Evolutionary conservation across 108 stramenopile species (phyloP), one percentile per base, ranked within the genome.

Genomic region (Stephanodiscus triporus): DNA sequence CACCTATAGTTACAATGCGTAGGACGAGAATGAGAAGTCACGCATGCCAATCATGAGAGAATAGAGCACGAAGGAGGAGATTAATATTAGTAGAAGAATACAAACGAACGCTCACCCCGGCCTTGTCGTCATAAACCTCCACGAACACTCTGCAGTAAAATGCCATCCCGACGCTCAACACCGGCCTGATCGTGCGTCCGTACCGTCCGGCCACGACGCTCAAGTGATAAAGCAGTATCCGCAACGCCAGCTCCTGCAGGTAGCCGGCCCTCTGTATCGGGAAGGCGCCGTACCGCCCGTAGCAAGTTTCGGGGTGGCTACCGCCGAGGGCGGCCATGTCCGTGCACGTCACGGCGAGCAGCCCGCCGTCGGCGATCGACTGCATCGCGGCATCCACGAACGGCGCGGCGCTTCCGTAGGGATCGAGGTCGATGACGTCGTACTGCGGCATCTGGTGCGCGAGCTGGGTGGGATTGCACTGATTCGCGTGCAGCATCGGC

Each of bases 121-220:
- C 77, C 63, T 97, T 95, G 75, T 92, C 91, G 58, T 96, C 84
- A 69, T 85, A 84, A 23, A 99, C 93, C 72, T 97, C 95, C 4
- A 99, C 96, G 88, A 99, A 99, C 47, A 98, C 92, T 23, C 99
- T 91, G 27, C 97, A 84, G 83, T 99, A 99, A 77, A 98, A 99
- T 40, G 95, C 95, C 83, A 98, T 97, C 23, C 95, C 94, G 11
- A 99, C 92, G 48, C 88, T 91, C 62, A 98, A 85, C 17, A 98
- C 80, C 9, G 99, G 99, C 63, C 88, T 82, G 56, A 99, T 92
- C 29, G 88, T 89, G 38, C 96, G 71, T 66, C 94, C 93, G 76
- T 99, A 97, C 54, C 84, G 70, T 32, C 96, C 95, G 3, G 99
- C 99, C 11, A 87, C 82, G 11, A 82, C 80, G 42, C 96, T 92